Base-by-base conservation (phyloP, 345 rosid genomes). In the Clausena lansium region DNA sequence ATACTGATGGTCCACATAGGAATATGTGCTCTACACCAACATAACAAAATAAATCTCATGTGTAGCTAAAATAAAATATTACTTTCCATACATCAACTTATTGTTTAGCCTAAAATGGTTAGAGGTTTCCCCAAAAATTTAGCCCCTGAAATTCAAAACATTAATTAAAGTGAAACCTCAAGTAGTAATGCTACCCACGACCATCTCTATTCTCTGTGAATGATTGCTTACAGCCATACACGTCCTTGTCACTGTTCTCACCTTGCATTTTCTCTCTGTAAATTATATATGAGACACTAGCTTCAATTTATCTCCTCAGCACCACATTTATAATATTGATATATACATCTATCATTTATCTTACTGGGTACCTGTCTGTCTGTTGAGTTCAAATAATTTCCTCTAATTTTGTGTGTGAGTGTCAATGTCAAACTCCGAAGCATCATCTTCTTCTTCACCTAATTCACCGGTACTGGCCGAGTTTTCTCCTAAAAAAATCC, bases 201-300 rank as follows among this genome's bases (percentile, higher is more conserved):
- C 38, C 33, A 59, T 76, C 82, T 55, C 81, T 45, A 13, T 45
- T 45, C 50, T 45, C 5, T 1, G 13, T 11, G 50, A 45, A 83
- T 81, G 81, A 84, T 84, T 84, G 82, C 77, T 75, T 35, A 80
- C 82, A 77, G 79, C 85, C 90, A 87, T 75, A 83, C 83, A 81
- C 83, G 92, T 82, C 92, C 69, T 85, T 77, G 32, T 85, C 88
- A 52, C 24, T 11, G 47, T 74, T 68, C 81, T 77, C 77, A 78
- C 74, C 2, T 20, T 3, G 15, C 68, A 32, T 19, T 55, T 19
- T 7, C 25, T 6, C 9, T 3, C n/a, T 6, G 9, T 2, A 22
- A 55, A 55, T 55, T 19, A n/a, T n/a, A 73, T 69, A 47, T 52
- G 47, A 65, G 54, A 20, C 52, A 14, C 45, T 20, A 24, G 62